phyloP scores from a whole-genome alignment of 2,329 filamentous ascomycete genomes.

The Colletotrichum sojae region DNA sequence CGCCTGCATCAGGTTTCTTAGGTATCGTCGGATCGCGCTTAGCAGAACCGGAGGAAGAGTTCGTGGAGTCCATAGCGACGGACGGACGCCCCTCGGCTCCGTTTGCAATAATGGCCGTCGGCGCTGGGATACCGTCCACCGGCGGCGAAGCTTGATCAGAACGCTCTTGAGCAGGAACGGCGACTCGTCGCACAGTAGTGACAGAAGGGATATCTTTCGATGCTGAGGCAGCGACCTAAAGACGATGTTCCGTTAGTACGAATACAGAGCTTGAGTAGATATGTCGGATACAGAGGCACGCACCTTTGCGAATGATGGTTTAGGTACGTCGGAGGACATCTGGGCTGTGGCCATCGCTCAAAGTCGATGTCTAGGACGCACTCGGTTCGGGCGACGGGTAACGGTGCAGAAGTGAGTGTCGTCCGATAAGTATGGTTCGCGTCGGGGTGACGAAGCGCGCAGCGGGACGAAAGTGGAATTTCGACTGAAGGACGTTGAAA shows the following conservation, averaged over 20 bases:
- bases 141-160: constrained; percentile 16
- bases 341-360: constrained; percentile 62
- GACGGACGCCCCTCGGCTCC: constrained; percentile 13
- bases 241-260: too few relatives aligned
- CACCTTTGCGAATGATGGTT: constrained; percentile 85
- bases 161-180: constrained; percentile 40
- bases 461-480: constrained; percentile 35
- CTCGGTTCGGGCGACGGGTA: constrained; percentile 23
- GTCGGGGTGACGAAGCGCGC: constrained; percentile 37
- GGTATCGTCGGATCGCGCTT: constrained; percentile 13
- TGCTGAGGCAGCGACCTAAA: constrained; percentile 65
- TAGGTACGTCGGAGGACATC: constrained; percentile 63
- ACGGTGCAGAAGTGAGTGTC: constrained; percentile 40
- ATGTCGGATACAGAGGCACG: constrained; percentile 41
- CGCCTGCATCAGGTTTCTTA: constrained; percentile 22
- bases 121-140: neutral
- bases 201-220: constrained; percentile 54
- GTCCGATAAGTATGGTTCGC: constrained; percentile 25
- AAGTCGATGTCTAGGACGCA: neutral
- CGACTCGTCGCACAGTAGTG: constrained; percentile 47
- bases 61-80: constrained; percentile 30
- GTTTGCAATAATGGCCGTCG: constrained; percentile 19
- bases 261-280: too few relatives aligned
- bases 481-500: constrained; percentile 43
- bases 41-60: constrained; percentile 1